Evolutionary conservation across 1,139 yeast genomes (phyloP), one percentile per base, ranked within the genome.

Genomic region (Arxiozyma heterogenica): DNA sequence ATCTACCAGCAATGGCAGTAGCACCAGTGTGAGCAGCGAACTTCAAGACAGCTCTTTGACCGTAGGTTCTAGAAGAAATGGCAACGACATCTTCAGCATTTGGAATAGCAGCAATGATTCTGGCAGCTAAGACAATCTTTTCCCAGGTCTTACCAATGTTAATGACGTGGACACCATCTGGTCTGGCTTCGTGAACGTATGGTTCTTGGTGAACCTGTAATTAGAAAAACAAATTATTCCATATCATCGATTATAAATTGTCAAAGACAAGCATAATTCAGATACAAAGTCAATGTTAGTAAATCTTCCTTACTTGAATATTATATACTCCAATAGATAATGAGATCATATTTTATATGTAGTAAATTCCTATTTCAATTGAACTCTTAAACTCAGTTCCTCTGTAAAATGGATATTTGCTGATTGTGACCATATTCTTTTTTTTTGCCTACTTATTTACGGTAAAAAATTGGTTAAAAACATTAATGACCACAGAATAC

Each of bases 21-120:
- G 98, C 96, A 79, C 98, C 98, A 71, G 98, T 91, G 93, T 94
- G 98, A 72, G 96, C 89, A 76, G 98, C 98, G 75, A 86, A 94
- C 84, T 94, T 94, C 78, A 94, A 86, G 69, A 91, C 98, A 75
- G 98, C 99, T 84, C 99, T 93, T 84, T 94, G 99, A 75, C 98
- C 99, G 81, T 88, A 93, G 71, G 97, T 91, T 85, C 98, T 93
- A 73, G 98, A 89, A 66, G 98, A 91, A 75, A 95, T 88, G 72
- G 96, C 98, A 76, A 93, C 97, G 73, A 94, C 96, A 75, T 94
- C 99, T 68, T 94, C 82, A 66, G 98, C 83, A 85, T 89, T 90
- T 81, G 98, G 98, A 71, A 94, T 86, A 72, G 98, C 96, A 75
- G 98, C 98, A 74, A 94, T 91, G 80, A 91, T 88, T 83, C 98